Conservation (phyloP, 148 eudicot genomes). For the Talinum fruticosum region DNA sequence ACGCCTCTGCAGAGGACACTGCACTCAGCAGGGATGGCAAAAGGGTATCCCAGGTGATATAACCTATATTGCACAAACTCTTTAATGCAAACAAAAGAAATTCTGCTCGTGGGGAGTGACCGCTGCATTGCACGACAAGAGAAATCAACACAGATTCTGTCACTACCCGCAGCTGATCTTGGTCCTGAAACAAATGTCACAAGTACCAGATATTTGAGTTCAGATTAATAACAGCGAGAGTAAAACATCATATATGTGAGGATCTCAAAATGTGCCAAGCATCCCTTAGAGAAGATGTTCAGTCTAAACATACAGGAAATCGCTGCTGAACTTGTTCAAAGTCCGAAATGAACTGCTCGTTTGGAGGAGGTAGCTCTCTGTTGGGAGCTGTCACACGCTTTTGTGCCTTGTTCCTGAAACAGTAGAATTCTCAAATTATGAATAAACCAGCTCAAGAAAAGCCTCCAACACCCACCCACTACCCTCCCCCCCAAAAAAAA, state of each 20-base stretch:
- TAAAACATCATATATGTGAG: not conserved
- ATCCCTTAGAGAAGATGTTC: constrained; percentile 7
- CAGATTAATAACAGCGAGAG: not conserved
- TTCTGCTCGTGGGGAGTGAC: constrained; percentile 91
- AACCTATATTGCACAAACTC: constrained; percentile 66
- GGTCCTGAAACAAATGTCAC: constrained; percentile 55
- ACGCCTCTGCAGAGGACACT: constrained; percentile 67
- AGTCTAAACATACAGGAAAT: constrained; percentile 59
- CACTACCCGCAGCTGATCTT: constrained; percentile 70
- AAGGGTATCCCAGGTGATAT: constrained; percentile 82
- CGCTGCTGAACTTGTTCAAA: constrained; percentile 77
- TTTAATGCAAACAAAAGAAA: constrained; percentile 83
- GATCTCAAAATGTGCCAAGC: not conserved
- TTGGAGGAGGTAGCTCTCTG: constrained; percentile 83
- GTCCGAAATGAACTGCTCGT: constrained; percentile 86
- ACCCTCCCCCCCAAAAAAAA: not conserved
- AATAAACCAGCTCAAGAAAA: not conserved
- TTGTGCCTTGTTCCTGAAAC: constrained; percentile 86
- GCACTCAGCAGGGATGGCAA: constrained; percentile 83
- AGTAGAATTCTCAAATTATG: constrained; percentile 16
- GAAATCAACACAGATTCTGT: constrained; percentile 82
- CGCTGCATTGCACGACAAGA: constrained; percentile 80
- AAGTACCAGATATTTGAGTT: not conserved
- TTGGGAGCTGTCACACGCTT: constrained; percentile 83
- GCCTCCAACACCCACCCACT: too few relatives aligned